A percentile compares a stretch with the other conserved stretches of the same genome.
Conservation (phyloP, 192 early-diverging fungal genomes). For the Physocladia obscura region DNA sequence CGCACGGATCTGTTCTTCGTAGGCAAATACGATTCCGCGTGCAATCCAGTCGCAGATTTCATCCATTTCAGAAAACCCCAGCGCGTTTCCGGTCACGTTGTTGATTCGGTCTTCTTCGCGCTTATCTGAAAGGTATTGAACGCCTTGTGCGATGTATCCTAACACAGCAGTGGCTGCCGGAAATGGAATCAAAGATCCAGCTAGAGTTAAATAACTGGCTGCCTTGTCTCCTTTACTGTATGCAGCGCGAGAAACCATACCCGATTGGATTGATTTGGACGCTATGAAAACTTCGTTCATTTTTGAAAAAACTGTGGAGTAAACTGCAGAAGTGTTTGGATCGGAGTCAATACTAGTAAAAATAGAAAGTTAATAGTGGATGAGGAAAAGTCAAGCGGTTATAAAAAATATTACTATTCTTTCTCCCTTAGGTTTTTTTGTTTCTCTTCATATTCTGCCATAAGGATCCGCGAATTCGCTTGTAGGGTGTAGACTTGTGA, state of each 20-base stretch:
- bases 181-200: constrained; percentile 19
- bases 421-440: constrained; percentile 16
- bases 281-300: constrained; percentile 25
- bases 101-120: constrained; percentile 18
- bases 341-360: constrained; percentile 12
- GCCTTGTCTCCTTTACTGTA: constrained; percentile 16
- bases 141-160: constrained; percentile 16
- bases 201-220: not conserved
- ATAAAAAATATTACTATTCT: not conserved
- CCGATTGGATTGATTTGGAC: constrained; percentile 15
- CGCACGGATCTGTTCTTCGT: constrained; percentile 22
- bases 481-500: constrained; percentile 12
- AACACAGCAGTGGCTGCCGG: constrained; percentile 11
- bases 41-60: constrained; percentile 26
- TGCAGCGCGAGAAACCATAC: constrained; percentile 15
- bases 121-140: constrained; percentile 15
- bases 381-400: not conserved
- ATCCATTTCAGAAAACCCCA: constrained; percentile 24
- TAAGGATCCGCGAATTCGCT: constrained; percentile 8
- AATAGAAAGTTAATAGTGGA: no score
- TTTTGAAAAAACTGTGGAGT: constrained; percentile 6
- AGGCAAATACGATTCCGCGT: constrained; percentile 18
- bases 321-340: constrained; percentile 21
- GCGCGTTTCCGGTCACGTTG: constrained; percentile 10
- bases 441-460: constrained; percentile 26